These are phyloP conservation scores for Rutidosis leptorrhynchoides DNA, from an alignment of 129 eudicot genomes.

Conservation along the genomic window DNA sequence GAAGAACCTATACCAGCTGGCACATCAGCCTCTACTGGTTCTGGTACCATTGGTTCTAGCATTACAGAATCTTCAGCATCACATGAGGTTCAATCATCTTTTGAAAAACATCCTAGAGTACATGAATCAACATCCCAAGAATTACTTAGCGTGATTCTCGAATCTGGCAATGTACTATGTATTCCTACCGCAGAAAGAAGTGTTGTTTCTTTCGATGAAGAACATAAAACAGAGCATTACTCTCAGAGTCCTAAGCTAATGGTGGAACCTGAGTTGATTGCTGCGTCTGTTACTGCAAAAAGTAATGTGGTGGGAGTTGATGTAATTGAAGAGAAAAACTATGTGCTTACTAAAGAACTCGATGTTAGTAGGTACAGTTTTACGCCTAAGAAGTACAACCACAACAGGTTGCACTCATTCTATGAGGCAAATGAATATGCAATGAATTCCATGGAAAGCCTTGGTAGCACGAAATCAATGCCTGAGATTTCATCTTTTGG, in stretches of 20 bases:
- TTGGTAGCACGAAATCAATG: constrained; percentile 35
- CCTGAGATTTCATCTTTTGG: constrained; percentile 39
- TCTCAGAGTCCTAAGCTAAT: constrained; percentile 22
- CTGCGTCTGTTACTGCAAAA: constrained; percentile 36
- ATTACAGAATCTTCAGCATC: constrained; percentile 23
- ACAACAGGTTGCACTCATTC: constrained; percentile 55
- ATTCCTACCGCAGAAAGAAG: constrained; percentile 30
- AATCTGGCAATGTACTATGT: constrained; percentile 31
- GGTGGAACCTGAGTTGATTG: constrained; percentile 30
- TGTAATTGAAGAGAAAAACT: constrained; percentile 30
- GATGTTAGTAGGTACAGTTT: constrained; percentile 27
- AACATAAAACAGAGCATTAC: constrained; percentile 28
- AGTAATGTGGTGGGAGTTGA: constrained; percentile 26
- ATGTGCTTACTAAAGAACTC: constrained; percentile 31
- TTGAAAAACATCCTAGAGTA: constrained; percentile 27
- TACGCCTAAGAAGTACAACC: constrained; percentile 30
- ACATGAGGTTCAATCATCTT: constrained; percentile 23
- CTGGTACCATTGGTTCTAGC: constrained; percentile 29
- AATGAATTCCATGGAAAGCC: constrained; percentile 34
- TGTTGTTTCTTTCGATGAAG: constrained; percentile 20
- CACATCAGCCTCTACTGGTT: constrained; percentile 24
- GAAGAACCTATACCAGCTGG: constrained; percentile 31
- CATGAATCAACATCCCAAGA: constrained; percentile 36
- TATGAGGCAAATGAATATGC: constrained; percentile 43
- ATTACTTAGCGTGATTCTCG: constrained; percentile 32